These are phyloP conservation scores for Atkinsonella hypoxylon DNA, from an alignment of 2,329 filamentous ascomycete genomes.

Conservation along the genomic window DNA sequence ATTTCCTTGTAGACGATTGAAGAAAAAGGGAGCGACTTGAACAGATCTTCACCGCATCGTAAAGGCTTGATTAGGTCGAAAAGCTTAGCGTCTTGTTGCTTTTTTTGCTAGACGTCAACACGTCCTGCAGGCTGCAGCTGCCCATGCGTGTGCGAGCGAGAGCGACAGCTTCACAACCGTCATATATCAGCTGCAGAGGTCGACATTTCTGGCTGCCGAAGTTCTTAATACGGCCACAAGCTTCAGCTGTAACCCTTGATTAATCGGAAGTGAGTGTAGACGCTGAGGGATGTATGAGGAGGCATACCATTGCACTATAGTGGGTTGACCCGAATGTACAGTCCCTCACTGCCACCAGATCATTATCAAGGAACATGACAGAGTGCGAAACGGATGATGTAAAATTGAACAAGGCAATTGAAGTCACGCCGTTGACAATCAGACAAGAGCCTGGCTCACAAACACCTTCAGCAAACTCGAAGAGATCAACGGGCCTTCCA, in stretches of 20 bases:
- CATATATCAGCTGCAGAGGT: slow-evolving; percentile 11
- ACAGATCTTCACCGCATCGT: neutral
- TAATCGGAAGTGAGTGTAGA: neutral
- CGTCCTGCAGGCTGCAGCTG: neutral
- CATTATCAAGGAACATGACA: slow-evolving; percentile 29
- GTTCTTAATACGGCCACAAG: slow-evolving; percentile 2
- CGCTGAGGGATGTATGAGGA: slow-evolving; percentile 1
- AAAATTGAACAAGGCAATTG: slow-evolving; percentile 35
- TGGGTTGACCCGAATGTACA: neutral
- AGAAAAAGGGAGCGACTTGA: neutral
- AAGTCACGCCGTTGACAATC: slow-evolving; percentile 50
- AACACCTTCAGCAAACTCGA: slow-evolving; percentile 53
- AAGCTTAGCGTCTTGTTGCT: neutral
- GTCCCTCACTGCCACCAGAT: neutral
- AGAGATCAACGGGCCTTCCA: slow-evolving; percentile 47
- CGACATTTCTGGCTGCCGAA: slow-evolving; percentile 4
- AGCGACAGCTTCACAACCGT: slow-evolving; percentile 4
- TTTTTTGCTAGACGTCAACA: neutral
- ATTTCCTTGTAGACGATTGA: neutral
- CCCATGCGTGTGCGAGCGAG: neutral
- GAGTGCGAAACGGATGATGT: slow-evolving; percentile 54
- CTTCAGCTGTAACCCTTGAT: slow-evolving; percentile 4
- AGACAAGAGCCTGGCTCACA: slow-evolving; percentile 57
- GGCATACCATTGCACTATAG: neutral
- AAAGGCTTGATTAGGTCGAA: neutral